Evolutionary conservation across 495 filamentous ascomycete genomes (phyloP).

Genomic region (Hypoxylon perforatum): DNA sequence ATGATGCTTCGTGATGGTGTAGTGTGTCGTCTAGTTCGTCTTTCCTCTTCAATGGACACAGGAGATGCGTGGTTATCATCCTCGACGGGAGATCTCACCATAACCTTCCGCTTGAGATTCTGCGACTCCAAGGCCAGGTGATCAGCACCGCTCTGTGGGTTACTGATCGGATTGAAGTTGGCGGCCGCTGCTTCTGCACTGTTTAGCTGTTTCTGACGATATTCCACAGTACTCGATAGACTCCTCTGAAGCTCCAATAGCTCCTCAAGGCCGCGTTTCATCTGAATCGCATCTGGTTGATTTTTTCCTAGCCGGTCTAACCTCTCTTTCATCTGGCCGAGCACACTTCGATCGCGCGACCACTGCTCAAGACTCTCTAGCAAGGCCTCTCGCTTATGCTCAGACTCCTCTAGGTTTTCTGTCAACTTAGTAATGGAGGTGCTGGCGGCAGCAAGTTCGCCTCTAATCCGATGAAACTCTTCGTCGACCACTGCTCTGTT

Average conservation of each 20-base stretch:
- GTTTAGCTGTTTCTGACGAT: constrained; percentile 23
- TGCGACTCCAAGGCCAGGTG: constrained; percentile 5
- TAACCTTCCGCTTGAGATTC: constrained; percentile 46
- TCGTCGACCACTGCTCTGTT: constrained; percentile 21
- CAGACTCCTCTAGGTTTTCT: constrained; percentile 23
- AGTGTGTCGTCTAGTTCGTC: constrained; percentile 45
- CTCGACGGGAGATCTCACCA: constrained; percentile 51
- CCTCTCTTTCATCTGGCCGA: constrained; percentile 40
- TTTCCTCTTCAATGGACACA: constrained; percentile 54
- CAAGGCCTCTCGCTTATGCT: constrained; percentile 25
- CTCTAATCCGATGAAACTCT: constrained; percentile 23
- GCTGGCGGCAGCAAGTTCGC: constrained; percentile 17
- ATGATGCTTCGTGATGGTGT: constrained; percentile 52
- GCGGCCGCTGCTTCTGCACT: constrained; percentile 10
- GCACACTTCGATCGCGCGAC: constrained; percentile 34
- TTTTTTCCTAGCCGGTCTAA: constrained; percentile 31
- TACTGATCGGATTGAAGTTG: not conserved
- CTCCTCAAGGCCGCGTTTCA: constrained; percentile 29
- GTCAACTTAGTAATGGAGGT: constrained; percentile 19
- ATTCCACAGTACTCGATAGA: constrained; percentile 33
- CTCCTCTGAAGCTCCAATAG: constrained; percentile 39
- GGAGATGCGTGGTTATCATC: constrained; percentile 37
- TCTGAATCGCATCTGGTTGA: constrained; percentile 32
- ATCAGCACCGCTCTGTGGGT: not conserved
- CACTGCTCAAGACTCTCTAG: constrained; percentile 37